Evolutionary conservation across 306 rosid genomes (phyloP), one percentile per base, ranked within the genome.

Genomic region (Betula pendula): DNA sequence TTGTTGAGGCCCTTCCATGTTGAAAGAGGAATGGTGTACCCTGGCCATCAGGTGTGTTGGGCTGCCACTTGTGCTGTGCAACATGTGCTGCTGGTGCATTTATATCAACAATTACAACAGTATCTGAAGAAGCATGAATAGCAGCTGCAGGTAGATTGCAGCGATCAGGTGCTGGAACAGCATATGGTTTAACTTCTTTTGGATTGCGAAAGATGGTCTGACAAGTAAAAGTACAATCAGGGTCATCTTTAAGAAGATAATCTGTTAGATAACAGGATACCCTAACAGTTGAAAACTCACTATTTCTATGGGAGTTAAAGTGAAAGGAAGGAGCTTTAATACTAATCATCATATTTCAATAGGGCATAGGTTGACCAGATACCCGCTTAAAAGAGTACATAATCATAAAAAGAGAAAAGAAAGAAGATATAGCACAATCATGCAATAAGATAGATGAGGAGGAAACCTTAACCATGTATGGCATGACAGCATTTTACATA

Each of bases 121-220:
- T 81, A 79, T 95, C 96, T 77, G 97, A 77, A 62, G 97, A 90
- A 45, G 97, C 97, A 27, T 82, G 96, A 87, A 95, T 88, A 35
- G 96, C 93, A 63, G 97, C 89, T 1, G 99, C 99, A 81, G 99
- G 99, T 79, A 95, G 89, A 85, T 92, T 95, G 88, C 99, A 92
- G 82, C 82, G 85, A 79, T 95, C 97, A 33, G 99, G 88, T 45
- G 92, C 72, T 25, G 97, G 90, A 87, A 95, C 93, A 70, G 78
- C 52, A 80, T 92, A 95, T 53, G 92, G 88, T 84, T 90, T 87
- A 88, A 95, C 86, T 79, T 59, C 91, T 80, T 84, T 90, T 56
- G 99, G 98, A 79, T 95, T 95, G 79, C 93, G 94, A 78, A 95
- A 95, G 79, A 95, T 95, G 53, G 99, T 95, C 99, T 92, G 92